Conservation (phyloP, 306 rosid species). For the Ceratonia siliqua region DNA sequence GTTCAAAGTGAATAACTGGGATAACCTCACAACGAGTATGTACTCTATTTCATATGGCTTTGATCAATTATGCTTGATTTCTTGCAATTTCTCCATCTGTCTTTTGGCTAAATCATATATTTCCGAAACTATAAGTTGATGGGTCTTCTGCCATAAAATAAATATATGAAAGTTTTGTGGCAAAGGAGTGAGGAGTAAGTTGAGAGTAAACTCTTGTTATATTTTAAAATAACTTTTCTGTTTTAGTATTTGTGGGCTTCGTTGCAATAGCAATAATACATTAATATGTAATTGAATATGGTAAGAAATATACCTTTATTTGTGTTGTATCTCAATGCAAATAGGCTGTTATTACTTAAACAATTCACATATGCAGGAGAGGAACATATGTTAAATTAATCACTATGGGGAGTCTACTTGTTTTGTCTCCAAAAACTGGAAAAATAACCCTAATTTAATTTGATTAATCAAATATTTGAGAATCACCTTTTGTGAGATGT, state of each 20-base stretch:
- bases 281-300: neutral
- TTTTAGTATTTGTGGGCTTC: slow-evolving; percentile 22
- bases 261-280: neutral
- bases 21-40: slow-evolving; percentile 68
- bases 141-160: slow-evolving; percentile 9
- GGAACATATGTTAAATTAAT: neutral
- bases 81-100: slow-evolving; percentile 14
- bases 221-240: slow-evolving; percentile 2
- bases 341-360: neutral
- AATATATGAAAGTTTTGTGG: slow-evolving; percentile 17
- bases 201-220: neutral
- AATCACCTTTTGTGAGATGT: neutral
- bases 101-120: neutral
- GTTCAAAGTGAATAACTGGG: slow-evolving; percentile 85
- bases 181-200: neutral
- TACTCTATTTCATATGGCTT: slow-evolving; percentile 16
- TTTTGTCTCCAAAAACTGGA: slow-evolving; percentile 17
- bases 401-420: neutral
- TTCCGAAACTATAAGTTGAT: neutral
- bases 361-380: neutral
- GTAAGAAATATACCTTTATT: neutral
- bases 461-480: slow-evolving; percentile 12
- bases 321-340: neutral
- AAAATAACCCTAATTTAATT: slow-evolving; percentile 18
- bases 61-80: slow-evolving; percentile 1